Evolutionary conservation across 1,139 yeast genomes (phyloP), one percentile per base, ranked within the genome.

Genomic region (Sugiyamaella neomexicana): DNA sequence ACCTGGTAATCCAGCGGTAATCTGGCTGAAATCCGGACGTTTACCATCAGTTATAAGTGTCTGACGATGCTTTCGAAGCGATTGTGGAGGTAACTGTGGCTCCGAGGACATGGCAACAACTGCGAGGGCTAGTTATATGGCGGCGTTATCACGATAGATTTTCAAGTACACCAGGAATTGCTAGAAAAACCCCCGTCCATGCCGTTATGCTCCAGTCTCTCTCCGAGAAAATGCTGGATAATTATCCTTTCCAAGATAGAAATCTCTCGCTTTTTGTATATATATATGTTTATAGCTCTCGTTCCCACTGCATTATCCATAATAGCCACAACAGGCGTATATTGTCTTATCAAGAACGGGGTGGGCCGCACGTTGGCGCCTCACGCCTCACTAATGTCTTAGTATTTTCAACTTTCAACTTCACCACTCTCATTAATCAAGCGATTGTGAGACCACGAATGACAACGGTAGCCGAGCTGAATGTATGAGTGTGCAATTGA

Each of bases 51-150:
- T 62, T 6, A 62, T 50, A 36, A 66, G 50, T 27, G 69, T 67
- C 59, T 66, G 70, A 20, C 70, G 58, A 50, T 67, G 69, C 55
- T 65, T 64, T 42, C 71, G 58, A 58, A 67, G 55, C 44, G 71
- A 68, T 52, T 66, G 68, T 46, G 58, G 58, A 15, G 58, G 58
- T 16, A 31, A 45, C 6, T 15, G 17, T 10, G 10, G n/a, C 5
- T 16, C 20, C 10, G 39, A 7, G 13, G 38, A 34, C 43, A 25
- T 39, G 10, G n/a, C 15, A 9, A 9, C 25, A 16, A 5, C 12
- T 3, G 41, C 25, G n/a, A n/a, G n/a, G n/a, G n/a, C n/a, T n/a
- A n/a, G n/a, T n/a, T n/a, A n/a, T 16, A 8, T 20, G 31, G 31
- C 31, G 9, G 31, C 31, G 31, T 27, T 29, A 29, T 20, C 25